These are phyloP conservation scores for Hevea brasiliensis DNA, from an alignment of 345 rosid genomes.

Conservation along the genomic window DNA sequence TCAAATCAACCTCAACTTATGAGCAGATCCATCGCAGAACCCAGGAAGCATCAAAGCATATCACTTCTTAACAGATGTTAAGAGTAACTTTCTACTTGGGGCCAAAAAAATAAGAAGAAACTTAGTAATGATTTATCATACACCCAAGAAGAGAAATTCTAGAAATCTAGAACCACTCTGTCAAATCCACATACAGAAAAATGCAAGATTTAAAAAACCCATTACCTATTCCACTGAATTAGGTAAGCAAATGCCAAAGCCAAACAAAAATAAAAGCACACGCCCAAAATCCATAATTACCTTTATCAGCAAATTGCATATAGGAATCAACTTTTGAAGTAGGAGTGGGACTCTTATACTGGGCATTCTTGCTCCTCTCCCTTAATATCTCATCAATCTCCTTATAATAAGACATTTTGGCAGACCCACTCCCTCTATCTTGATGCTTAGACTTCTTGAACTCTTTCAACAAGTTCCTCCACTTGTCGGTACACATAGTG, in stretches of 20 bases:
- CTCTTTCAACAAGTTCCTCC: constrained; percentile 97
- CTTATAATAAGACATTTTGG: constrained; percentile 88
- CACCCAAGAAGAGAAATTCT: constrained; percentile 2
- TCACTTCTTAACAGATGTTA: constrained; percentile 1
- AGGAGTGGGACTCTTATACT: constrained; percentile 64
- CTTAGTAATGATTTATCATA: background rate
- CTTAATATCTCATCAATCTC: constrained; percentile 95
- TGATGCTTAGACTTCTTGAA: constrained; percentile 90
- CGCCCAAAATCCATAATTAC: constrained; percentile 32
- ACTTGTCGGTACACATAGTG: constrained; percentile 98
- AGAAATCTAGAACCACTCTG: background rate
- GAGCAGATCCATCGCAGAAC: constrained; percentile 7
- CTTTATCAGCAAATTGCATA: constrained; percentile 93
- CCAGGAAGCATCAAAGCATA: background rate
- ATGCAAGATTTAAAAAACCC: background rate
- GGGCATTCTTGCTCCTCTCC: constrained; percentile 71
- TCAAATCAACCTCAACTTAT: background rate
- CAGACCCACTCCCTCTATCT: constrained; percentile 73
- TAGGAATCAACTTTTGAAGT: constrained; percentile 78
- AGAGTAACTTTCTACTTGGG: background rate
- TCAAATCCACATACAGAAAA: constrained; percentile 1
- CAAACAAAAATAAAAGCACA: background rate
- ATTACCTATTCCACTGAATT: background rate
- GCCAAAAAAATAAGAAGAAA: background rate
- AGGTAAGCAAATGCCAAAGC: background rate